phyloP scores from a whole-genome alignment of 257 asterid species.

The Penstemon davidsonii region DNA sequence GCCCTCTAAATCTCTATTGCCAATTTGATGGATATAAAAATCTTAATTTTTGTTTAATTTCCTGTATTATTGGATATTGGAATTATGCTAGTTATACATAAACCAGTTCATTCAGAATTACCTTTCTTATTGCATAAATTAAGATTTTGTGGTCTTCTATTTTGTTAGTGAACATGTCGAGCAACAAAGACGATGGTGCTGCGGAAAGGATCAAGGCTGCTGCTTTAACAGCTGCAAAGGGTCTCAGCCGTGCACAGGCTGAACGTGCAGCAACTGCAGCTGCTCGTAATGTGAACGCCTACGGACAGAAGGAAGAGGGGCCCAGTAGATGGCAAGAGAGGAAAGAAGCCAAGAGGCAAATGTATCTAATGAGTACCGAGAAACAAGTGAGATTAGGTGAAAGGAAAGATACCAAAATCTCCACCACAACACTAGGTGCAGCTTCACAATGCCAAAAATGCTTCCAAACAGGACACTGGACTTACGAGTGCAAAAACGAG shows the following conservation, averaged over 20 bases:
- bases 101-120: too few relatives aligned
- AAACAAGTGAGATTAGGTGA: constrained; percentile 89
- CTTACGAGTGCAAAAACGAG: constrained; percentile 92
- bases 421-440: constrained; percentile 45
- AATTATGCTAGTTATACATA: too few relatives aligned
- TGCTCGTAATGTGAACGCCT: constrained; percentile 88
- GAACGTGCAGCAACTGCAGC: constrained; percentile 96
- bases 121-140: too few relatives aligned
- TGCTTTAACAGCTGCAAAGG: constrained; percentile 86
- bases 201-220: constrained; percentile 84
- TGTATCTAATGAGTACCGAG: constrained; percentile 94
- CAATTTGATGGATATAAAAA: not conserved
- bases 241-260: constrained; percentile 97
- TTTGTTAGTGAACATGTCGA: constrained; percentile 47
- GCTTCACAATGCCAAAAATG: constrained; percentile 91
- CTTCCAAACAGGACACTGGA: constrained; percentile 89
- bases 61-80: too few relatives aligned
- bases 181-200: constrained; percentile 64
- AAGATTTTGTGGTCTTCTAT: not conserved
- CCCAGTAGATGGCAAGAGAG: constrained; percentile 99
- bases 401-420: constrained; percentile 62
- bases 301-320: constrained; percentile 98
- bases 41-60: not conserved
- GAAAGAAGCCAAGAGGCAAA: constrained; percentile 96
- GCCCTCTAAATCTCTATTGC: too few relatives aligned